Conservation (phyloP, 257 asterid species). For the Capsicum rhomboideum region DNA sequence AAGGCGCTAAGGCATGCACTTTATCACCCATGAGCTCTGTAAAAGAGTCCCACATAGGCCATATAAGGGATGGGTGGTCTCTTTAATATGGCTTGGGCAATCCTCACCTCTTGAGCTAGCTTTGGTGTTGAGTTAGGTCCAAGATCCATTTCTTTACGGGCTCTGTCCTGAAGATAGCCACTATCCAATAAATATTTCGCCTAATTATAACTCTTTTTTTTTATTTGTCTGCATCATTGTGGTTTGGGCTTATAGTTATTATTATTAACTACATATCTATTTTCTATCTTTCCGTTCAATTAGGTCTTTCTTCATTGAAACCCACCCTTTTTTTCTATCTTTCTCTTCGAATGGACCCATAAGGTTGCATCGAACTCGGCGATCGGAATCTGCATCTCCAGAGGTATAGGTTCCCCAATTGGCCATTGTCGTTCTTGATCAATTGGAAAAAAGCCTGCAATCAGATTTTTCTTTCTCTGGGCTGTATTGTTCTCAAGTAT, state of each 20-base stretch:
- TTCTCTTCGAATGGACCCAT: neutral
- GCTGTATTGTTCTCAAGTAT: neutral
- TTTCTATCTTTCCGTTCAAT: neutral
- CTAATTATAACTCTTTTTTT: neutral
- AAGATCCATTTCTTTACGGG: neutral
- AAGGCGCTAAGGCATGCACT: neutral
- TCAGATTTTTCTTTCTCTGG: neutral
- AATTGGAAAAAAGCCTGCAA: neutral
- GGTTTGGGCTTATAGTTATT: neutral
- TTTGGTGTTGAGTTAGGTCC: neutral
- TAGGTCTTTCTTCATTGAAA: neutral
- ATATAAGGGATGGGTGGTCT: neutral
- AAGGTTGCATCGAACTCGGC: neutral
- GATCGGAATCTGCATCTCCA: neutral
- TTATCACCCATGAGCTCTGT: neutral
- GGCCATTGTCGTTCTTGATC: neutral
- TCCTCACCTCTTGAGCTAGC: neutral
- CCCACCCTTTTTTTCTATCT: neutral
- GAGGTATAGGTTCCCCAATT: neutral
- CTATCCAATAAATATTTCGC: neutral
- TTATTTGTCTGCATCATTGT: neutral
- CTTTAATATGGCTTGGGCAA: neutral
- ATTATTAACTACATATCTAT: neutral
- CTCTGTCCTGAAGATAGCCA: neutral
- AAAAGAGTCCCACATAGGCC: neutral